Evolutionary conservation across 2,329 filamentous ascomycete genomes (phyloP).

Genomic region (Fusarium ambrosium): DNA sequence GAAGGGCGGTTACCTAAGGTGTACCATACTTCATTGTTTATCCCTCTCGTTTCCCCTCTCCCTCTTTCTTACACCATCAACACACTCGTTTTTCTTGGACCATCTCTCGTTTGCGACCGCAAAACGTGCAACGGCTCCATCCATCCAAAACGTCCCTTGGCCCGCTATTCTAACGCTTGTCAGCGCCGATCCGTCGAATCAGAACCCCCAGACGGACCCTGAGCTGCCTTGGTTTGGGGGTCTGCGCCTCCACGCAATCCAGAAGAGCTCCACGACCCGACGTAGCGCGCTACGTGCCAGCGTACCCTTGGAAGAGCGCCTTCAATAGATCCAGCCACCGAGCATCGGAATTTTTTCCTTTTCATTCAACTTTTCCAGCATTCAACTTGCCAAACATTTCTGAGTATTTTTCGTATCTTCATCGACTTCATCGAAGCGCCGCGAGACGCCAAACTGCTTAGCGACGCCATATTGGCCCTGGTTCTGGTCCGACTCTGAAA

Average conservation of each 20-base stretch:
- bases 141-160: conserved; percentile 20
- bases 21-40: not conserved
- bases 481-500: conserved; percentile 24
- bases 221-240: conserved; percentile 26
- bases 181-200: conserved; percentile 34
- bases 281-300: conserved; percentile 12
- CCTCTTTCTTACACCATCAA: not conserved
- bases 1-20: conserved; percentile 27
- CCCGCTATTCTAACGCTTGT: conserved; percentile 40
- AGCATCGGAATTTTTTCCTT: conserved; percentile 24
- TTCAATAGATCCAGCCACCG: conserved; percentile 37
- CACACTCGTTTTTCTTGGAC: conserved; percentile 12
- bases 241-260: conserved; percentile 38
- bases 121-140: conserved; percentile 24
- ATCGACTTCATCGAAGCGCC: not conserved
- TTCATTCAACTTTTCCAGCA: conserved; percentile 1
- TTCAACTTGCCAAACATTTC: not conserved
- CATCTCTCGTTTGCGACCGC: conserved; percentile 28
- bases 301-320: conserved; percentile 34
- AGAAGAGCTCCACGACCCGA: conserved; percentile 20
- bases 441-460: conserved; percentile 15
- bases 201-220: conserved; percentile 16
- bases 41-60: not conserved
- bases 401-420: conserved; percentile 1
- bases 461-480: conserved; percentile 11